Conservation (phyloP, 495 filamentous ascomycete genomes). For the Podospora sp. region DNA sequence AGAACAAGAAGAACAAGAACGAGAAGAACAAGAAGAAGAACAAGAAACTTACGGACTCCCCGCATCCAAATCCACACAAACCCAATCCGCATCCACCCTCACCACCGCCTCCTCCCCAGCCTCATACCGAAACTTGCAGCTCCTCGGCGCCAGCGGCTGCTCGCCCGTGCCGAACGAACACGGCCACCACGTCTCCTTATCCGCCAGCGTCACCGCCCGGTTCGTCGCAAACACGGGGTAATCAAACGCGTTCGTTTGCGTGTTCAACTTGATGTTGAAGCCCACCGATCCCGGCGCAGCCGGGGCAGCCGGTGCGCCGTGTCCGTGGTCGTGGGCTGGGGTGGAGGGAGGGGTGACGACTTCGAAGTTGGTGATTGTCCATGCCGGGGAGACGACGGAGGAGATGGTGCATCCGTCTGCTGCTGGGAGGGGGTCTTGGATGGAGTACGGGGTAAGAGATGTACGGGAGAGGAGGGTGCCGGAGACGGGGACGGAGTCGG, state of each 20-base stretch:
- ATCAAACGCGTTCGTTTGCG: constrained; percentile 23
- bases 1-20: background rate
- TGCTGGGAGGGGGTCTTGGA: constrained; percentile 31
- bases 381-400: constrained; percentile 31
- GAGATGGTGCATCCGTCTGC: constrained; percentile 36
- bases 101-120: background rate
- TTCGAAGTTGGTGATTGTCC: constrained; percentile 31
- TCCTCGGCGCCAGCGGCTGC: background rate
- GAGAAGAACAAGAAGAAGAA: background rate
- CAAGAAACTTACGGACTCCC: constrained; percentile 4
- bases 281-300: constrained; percentile 16
- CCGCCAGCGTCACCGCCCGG: constrained; percentile 6
- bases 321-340: background rate
- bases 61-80: constrained; percentile 4
- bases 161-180: background rate
- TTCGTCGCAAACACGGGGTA: constrained; percentile 22
- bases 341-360: background rate
- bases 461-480: constrained; percentile 22
- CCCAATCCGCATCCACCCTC: background rate
- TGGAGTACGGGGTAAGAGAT: constrained; percentile 29
- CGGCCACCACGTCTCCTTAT: background rate
- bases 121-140: background rate
- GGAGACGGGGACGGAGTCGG: background rate
- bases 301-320: background rate
- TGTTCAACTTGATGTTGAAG: constrained; percentile 35